Base-by-base conservation (phyloP, 2,329 filamentous ascomycete genomes). In the Aspergillus glaucus region DNA sequence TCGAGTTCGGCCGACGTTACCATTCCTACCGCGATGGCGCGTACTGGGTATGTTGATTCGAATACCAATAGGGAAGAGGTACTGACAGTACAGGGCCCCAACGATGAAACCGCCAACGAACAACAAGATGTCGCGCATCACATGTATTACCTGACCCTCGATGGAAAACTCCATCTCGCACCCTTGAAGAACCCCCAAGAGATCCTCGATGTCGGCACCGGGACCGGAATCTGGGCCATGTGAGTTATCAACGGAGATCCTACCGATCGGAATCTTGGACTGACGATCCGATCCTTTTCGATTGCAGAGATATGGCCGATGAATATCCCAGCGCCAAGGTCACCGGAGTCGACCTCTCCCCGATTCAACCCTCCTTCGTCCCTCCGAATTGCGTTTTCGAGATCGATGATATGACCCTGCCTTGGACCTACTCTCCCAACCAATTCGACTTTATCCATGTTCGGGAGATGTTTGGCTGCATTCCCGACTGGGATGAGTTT, bases 321-420 rank as follows among this genome's bases (percentile, higher is more conserved):
- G 37, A 66, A 39, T 59, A 68, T 49, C 68, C 69, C 6, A 60
- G 59, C 21, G 70, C 74, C 12, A 57, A 63, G 22, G 68, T 79
- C 36, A 69, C 68, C 3, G 76, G 75, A 36, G 72, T 68, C 19
- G 75, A 77, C 55, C 68, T 77, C 42, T 74, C 70, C 0, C 74
- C 75, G 34, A 77, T 77, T 43, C 75, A 78, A 53, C 75, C 74
- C 3, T 59, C 62, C 48, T 72, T 60, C 34, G 70, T 76, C 0
- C 74, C 74, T 0, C 67, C 71, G 2, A 77, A 76, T 55, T 69
- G 67, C 52, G 56, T 61, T 22, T 77, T 76, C 54, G 69, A 75
- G 47, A 68, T 77, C 46, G 75, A 77, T 60, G 74, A 77, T 45
- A 63, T 71, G 14, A 66, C 65, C 1, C 57, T 65, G 6, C 62